Evolutionary conservation across 305 asterid genomes (phyloP).

Genomic region (Fraxinus angustifolia): DNA sequence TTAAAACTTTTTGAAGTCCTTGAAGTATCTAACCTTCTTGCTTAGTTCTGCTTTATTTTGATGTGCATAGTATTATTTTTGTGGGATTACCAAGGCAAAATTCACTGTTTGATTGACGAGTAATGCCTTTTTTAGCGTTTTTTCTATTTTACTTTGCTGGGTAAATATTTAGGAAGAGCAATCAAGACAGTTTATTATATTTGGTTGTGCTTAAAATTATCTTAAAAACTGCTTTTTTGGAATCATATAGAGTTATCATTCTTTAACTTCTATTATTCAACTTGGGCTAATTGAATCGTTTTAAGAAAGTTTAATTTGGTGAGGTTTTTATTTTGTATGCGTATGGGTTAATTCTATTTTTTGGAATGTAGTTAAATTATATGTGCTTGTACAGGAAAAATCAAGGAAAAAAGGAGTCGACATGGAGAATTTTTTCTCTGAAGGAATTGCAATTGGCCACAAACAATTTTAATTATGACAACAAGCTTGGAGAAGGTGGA

Average conservation of each 20-base stretch:
- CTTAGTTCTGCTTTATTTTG: slow-evolving; percentile 1
- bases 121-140: background rate
- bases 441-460: slow-evolving; percentile 91
- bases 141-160: slow-evolving; percentile 17
- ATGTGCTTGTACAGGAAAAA: slow-evolving; percentile 48
- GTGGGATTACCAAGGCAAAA: background rate
- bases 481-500: slow-evolving; percentile 98
- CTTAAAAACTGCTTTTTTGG: background rate
- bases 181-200: background rate
- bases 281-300: background rate
- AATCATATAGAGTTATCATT: background rate
- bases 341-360: slow-evolving; percentile 9
- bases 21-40: background rate
- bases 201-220: slow-evolving; percentile 1
- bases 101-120: slow-evolving; percentile 2
- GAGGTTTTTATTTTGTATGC: background rate
- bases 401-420: slow-evolving; percentile 57
- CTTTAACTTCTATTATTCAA: background rate
- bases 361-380: slow-evolving; percentile 11
- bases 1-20: slow-evolving; percentile 13
- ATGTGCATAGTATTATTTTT: slow-evolving; percentile 3
- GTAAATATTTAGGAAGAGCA: slow-evolving; percentile 5
- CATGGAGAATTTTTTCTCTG: slow-evolving; percentile 87
- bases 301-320: background rate
- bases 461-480: slow-evolving; percentile 86